phyloP scores from a whole-genome alignment of 306 rosid species.

The Dalbergia cultrata region DNA sequence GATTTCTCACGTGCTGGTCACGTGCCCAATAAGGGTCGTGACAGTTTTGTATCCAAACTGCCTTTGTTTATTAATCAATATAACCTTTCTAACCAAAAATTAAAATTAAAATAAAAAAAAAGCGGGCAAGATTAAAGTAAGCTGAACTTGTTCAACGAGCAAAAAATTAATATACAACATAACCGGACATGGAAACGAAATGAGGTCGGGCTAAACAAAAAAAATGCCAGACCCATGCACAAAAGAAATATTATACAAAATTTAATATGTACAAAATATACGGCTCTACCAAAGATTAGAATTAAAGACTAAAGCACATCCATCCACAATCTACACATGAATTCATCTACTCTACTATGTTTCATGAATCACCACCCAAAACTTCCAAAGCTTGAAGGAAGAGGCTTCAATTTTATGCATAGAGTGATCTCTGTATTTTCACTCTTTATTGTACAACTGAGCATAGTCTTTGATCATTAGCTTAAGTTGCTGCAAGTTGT shows the following conservation, averaged over 20 bases:
- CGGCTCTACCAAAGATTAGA: conserved; percentile 31
- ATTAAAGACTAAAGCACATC: conserved; percentile 35
- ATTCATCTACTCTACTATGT: conserved; percentile 42
- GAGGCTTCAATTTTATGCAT: conserved; percentile 41
- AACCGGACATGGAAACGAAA: conserved; percentile 35
- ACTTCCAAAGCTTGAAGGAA: conserved; percentile 20
- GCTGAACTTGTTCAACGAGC: conserved; percentile 29
- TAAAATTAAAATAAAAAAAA: too few species aligned
- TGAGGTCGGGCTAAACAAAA: conserved; percentile 54
- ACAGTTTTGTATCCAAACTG: too few species aligned
- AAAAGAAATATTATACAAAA: conserved; percentile 44
- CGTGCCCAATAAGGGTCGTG: too few species aligned
- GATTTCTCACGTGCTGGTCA: too few species aligned
- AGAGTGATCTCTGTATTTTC: conserved; percentile 36
- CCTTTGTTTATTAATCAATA: too few species aligned
- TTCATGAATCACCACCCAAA: conserved; percentile 38
- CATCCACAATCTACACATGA: conserved; percentile 35
- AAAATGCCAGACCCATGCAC: conserved; percentile 51
- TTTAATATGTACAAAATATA: conserved; percentile 46
- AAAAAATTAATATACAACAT: conserved; percentile 18
- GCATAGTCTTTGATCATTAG: conserved; percentile 76
- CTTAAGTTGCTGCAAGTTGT: conserved; percentile 75
- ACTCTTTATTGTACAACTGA: conserved; percentile 53
- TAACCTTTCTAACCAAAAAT: too few species aligned
- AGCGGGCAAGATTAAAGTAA: neutral